These are phyloP conservation scores for Isatis lusitanica DNA, from an alignment of 441 rosid species.

Conservation along the genomic window DNA sequence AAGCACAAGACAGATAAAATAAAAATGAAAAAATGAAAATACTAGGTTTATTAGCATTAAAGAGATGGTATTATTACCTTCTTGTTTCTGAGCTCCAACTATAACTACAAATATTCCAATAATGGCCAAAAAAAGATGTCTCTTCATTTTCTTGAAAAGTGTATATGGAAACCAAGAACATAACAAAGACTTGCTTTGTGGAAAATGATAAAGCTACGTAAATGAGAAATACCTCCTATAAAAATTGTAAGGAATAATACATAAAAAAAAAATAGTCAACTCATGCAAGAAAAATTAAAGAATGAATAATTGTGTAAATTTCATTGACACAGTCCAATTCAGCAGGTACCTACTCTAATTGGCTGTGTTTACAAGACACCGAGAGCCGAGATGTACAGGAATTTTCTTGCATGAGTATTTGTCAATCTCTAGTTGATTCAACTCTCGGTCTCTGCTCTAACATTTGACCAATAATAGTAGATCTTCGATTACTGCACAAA, in stretches of 20 bases:
- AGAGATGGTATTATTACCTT: background rate
- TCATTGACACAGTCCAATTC: background rate
- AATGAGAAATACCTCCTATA: background rate
- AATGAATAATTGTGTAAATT: background rate
- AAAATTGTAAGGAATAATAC: background rate
- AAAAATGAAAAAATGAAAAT: background rate
- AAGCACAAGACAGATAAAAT: background rate
- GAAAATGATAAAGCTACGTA: background rate
- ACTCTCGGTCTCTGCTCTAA: no score
- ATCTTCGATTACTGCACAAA: no score
- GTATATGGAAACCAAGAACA: background rate
- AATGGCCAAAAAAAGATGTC: background rate
- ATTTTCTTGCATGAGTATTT: background rate
- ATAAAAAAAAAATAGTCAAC: background rate
- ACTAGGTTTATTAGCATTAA: background rate
- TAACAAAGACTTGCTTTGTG: background rate
- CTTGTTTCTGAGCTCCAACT: slow-evolving; percentile 11
- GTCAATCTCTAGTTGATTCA: background rate
- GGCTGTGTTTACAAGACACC: no score
- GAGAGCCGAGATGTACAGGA: no score
- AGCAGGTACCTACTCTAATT: background rate
- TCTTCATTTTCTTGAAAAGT: background rate
- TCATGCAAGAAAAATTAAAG: background rate
- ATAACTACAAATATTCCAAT: background rate
- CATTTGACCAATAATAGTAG: no score